phyloP scores from a whole-genome alignment of 257 asterid species.

The Osmanthus fragrans region DNA sequence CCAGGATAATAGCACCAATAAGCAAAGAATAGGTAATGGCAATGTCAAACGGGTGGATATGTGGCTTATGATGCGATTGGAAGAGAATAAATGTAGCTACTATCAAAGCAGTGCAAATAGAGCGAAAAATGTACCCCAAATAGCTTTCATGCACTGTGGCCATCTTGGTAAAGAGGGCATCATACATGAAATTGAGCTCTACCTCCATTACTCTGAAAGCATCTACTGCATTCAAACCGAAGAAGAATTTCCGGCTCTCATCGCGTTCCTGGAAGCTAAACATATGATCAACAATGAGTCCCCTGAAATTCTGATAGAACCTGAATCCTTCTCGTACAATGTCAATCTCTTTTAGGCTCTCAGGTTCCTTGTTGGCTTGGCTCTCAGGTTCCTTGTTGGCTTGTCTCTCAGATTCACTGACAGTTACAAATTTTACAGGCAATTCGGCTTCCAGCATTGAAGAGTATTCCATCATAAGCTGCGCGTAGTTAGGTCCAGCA shows the following conservation, averaged over 20 bases:
- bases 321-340: background rate
- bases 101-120: slow-evolving; percentile 9
- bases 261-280: slow-evolving; percentile 25
- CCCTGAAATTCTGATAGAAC: slow-evolving; percentile 17
- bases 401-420: background rate
- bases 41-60: background rate
- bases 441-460: slow-evolving; percentile 4
- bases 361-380: background rate
- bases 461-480: slow-evolving; percentile 29
- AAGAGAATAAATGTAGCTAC: slow-evolving; percentile 4
- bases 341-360: background rate
- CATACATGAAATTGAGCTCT: slow-evolving; percentile 38
- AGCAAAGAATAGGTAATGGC: slow-evolving; percentile 22
- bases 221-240: background rate
- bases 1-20: slow-evolving; percentile 21
- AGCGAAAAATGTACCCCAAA: slow-evolving; percentile 10
- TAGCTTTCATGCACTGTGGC: slow-evolving; percentile 4
- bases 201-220: slow-evolving; percentile 33
- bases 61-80: background rate
- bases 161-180: slow-evolving; percentile 34
- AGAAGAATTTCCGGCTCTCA: slow-evolving; percentile 15
- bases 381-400: background rate
- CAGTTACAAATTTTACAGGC: background rate
- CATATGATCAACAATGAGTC: slow-evolving; percentile 30
- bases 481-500: slow-evolving; percentile 35